Evolutionary conservation across 2,329 filamentous ascomycete species (phyloP), one percentile per base, ranked within the genome.

Genomic region (Amylocarpus encephaloides): DNA sequence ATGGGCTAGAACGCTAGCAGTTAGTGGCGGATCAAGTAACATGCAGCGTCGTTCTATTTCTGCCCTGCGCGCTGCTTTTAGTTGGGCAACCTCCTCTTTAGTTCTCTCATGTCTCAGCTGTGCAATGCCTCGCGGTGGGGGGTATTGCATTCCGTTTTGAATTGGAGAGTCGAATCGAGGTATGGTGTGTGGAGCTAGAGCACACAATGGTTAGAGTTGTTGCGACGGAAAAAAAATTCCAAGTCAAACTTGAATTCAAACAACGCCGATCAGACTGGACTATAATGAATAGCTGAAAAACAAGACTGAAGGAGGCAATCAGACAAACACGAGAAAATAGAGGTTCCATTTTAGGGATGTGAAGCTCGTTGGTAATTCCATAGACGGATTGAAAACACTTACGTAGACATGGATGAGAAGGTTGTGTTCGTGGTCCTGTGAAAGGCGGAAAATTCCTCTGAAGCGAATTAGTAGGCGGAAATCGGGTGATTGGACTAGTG

Each of bases 21-120:
- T 69, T 50, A 92, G 70, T 1, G 86, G 83, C 22, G 86, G 86
- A 30, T 82, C 68, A 43, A 92, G 73, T 43, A 77, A 72, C 65
- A 78, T 69, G 62, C 84, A 87, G 26, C 85, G 79, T 46, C 77
- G 76, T 65, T 90, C 85, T 61, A 92, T 90, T 58, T 89, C 86
- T 12, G 74, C 71, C 63, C 78, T 80, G 54, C 85, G 77, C 51
- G 73, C 74, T 49, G 78, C 76, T 64, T 85, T 87, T 16, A 83
- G 71, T 61, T 81, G 78, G 38, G 78, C 75, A 38, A 81, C 78
- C 61, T 87, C 79, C 53, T 81, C 77, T 22, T 77, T 74, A 32
- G 79, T 85, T 51, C 79, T 75, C 50, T 80, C 74, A 36, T 69
- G 68, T 42, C 67, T 61, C n/a, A 52, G 43, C 46, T 56, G 58